Evolutionary conservation across 2,329 filamentous ascomycete genomes (phyloP).

Genomic region (Rhinocladiella similis): DNA sequence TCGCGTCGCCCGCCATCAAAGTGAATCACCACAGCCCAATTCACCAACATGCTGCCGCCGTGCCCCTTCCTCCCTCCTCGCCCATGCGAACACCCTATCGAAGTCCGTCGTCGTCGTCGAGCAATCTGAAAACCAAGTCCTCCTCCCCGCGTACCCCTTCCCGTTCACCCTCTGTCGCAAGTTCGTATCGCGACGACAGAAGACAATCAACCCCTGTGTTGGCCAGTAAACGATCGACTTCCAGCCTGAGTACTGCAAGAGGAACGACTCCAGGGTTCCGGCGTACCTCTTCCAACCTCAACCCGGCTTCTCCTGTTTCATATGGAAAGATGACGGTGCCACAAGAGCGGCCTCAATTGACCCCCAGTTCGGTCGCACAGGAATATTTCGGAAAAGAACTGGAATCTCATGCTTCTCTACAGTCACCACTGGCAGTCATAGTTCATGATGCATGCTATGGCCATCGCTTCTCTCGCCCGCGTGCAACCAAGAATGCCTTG

Average conservation of each 20-base stretch:
- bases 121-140: constrained; percentile 15
- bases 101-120: constrained; percentile 5
- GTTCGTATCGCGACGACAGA: constrained; percentile 24
- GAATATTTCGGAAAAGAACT: constrained; percentile 72
- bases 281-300: constrained; percentile 36
- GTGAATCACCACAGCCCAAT: constrained; percentile 11
- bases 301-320: constrained; percentile 46
- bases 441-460: constrained; percentile 94
- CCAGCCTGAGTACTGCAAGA: constrained; percentile 26
- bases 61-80: constrained; percentile 20
- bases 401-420: constrained; percentile 55
- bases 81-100: constrained; percentile 22
- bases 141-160: constrained; percentile 19
- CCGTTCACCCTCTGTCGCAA: constrained; percentile 27
- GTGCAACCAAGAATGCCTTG: constrained; percentile 69
- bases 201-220: constrained; percentile 22
- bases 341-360: constrained; percentile 40
- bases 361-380: constrained; percentile 61
- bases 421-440: constrained; percentile 72
- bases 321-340: constrained; percentile 38
- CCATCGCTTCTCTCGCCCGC: constrained; percentile 83
- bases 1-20: constrained; percentile 17
- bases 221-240: constrained; percentile 19
- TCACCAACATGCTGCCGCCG: constrained; percentile 11
- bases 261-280: constrained; percentile 27